Conservation (phyloP, 805 yeast species). For the Saccharomyces mikatae region DNA sequence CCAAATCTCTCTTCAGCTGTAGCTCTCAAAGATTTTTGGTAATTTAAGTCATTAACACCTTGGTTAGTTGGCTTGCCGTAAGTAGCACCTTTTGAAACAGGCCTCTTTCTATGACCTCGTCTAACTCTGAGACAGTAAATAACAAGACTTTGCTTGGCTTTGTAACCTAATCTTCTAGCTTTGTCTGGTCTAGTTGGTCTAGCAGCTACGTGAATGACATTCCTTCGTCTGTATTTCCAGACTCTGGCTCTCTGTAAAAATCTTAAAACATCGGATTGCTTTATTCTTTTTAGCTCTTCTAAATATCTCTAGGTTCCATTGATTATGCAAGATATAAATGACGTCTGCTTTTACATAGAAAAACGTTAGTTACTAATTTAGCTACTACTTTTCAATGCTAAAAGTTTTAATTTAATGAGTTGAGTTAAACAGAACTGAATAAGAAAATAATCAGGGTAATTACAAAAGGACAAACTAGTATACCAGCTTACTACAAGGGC, state of each 20-base stretch:
- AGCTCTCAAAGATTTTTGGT: slow-evolving; percentile 93
- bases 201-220: slow-evolving; percentile 93
- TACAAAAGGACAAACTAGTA: too few species aligned
- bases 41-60: slow-evolving; percentile 96
- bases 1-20: slow-evolving; percentile 99
- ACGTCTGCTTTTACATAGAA: too few species aligned
- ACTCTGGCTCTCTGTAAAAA: slow-evolving; percentile 98
- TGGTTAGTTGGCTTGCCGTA: slow-evolving; percentile 99
- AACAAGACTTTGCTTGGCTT: slow-evolving; percentile 98
- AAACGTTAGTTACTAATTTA: too few species aligned
- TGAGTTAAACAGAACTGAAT: not conserved
- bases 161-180: slow-evolving; percentile 99
- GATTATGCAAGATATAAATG: slow-evolving; percentile 48
- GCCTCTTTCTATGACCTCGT: slow-evolving; percentile 99
- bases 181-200: slow-evolving; percentile 98
- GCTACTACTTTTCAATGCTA: not conserved
- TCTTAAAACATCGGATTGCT: slow-evolving; percentile 97
- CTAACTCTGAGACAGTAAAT: slow-evolving; percentile 96
- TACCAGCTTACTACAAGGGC: not conserved
- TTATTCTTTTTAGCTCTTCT: slow-evolving; percentile 97
- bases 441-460: not conserved
- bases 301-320: slow-evolving; percentile 99
- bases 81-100: slow-evolving; percentile 99
- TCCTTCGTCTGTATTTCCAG: slow-evolving; percentile 99
- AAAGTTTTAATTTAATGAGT: not conserved